These are phyloP conservation scores for Chalciporus pseudorubinellus DNA, from an alignment of 768 basidiomycete species.

Conservation along the genomic window DNA sequence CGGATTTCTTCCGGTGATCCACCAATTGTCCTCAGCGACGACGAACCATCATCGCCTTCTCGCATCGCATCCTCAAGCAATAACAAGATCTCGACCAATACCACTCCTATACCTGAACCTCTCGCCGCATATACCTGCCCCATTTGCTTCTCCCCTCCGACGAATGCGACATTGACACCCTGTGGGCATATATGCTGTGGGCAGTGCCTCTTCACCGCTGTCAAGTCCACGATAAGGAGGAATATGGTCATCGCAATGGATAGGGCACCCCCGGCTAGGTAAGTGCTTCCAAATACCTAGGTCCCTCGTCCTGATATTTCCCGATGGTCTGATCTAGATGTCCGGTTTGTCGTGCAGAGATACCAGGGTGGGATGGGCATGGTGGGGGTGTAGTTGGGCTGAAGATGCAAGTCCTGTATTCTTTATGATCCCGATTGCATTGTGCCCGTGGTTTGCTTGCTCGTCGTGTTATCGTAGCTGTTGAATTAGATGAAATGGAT, in stretches of 20 bases:
- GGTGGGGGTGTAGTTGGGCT: constrained; percentile 68
- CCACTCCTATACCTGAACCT: constrained; percentile 19
- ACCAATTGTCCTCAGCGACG: background rate
- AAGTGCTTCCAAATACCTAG: constrained; percentile 4
- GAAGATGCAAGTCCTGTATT: constrained; percentile 38
- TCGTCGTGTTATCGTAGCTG: background rate
- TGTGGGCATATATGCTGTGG: constrained; percentile 83
- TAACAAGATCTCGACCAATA: background rate
- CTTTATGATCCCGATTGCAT: constrained; percentile 11
- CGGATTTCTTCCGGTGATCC: background rate
- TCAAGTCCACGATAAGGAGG: constrained; percentile 60
- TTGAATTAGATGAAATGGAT: background rate
- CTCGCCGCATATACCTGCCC: constrained; percentile 73
- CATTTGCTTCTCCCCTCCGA: constrained; percentile 75
- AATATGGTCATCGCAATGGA: constrained; percentile 34
- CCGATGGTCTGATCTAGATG: constrained; percentile 39
- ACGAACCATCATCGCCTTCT: background rate
- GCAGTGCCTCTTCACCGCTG: constrained; percentile 68
- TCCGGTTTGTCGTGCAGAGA: constrained; percentile 66
- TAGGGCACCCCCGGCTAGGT: constrained; percentile 40
- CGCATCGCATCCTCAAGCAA: background rate
- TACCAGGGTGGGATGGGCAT: constrained; percentile 68
- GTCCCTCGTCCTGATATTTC: too few species aligned
- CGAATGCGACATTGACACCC: constrained; percentile 72
- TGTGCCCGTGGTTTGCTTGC: background rate